Evolutionary conservation across 2,329 filamentous ascomycete genomes (phyloP).

Genomic region (Knoxdaviesia proteae): DNA sequence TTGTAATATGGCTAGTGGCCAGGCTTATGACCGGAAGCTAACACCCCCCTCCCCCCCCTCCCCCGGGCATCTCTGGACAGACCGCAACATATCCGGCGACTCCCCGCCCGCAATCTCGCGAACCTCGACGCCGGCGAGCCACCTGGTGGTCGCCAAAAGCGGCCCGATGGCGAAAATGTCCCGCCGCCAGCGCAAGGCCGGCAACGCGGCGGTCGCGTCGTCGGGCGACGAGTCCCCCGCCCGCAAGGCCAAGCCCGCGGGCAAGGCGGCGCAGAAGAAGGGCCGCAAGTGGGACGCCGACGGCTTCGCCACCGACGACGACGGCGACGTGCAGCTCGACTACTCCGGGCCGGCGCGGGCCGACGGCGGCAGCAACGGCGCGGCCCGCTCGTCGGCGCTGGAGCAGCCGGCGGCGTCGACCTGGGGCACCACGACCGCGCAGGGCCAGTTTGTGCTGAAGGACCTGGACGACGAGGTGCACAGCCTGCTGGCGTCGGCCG

Average conservation of each 20-base stretch:
- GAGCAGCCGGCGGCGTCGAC: slow-evolving; percentile 58
- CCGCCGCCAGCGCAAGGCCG: slow-evolving; percentile 50
- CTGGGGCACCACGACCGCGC: slow-evolving; percentile 68
- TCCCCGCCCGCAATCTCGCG: slow-evolving; percentile 38
- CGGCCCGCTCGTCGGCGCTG: slow-evolving; percentile 35
- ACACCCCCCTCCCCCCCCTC: not conserved
- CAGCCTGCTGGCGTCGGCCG: slow-evolving; percentile 65
- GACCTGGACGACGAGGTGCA: slow-evolving; percentile 89
- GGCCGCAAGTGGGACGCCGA: slow-evolving; percentile 85
- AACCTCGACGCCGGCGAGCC: slow-evolving; percentile 51
- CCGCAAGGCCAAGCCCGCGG: slow-evolving; percentile 32
- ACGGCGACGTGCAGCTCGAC: slow-evolving; percentile 60
- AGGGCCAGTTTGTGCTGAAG: slow-evolving; percentile 84
- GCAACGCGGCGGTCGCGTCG: slow-evolving; percentile 47
- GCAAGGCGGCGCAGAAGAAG: slow-evolving; percentile 56
- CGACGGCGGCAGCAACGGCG: slow-evolving; percentile 31
- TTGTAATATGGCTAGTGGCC: not conserved
- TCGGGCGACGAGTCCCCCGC: slow-evolving; percentile 63
- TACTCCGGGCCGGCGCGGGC: slow-evolving; percentile 50
- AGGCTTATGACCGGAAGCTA: slow-evolving; percentile 1
- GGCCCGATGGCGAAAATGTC: slow-evolving; percentile 61
- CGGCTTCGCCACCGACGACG: slow-evolving; percentile 68
- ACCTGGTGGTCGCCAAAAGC: slow-evolving; percentile 47
- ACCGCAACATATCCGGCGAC: not conserved
- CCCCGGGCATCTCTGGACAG: not conserved